phyloP scores from a whole-genome alignment of 2,329 filamentous ascomycete species.

The Cyclaneusma minus region DNA sequence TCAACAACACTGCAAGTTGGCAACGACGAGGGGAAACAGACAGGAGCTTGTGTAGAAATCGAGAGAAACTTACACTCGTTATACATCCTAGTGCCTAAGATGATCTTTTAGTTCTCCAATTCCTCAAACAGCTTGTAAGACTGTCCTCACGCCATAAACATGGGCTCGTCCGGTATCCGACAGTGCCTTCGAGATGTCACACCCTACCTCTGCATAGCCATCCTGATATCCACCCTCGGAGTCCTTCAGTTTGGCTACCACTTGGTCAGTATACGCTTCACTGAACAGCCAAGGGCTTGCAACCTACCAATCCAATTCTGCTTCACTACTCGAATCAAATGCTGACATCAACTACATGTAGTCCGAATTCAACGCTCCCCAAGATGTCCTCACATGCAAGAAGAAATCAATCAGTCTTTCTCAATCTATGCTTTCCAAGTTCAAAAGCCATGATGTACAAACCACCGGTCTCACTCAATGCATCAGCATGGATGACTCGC shows the following conservation, averaged over 20 bases:
- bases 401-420: conserved; percentile 33
- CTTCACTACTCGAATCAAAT: background rate
- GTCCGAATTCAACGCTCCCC: conserved; percentile 90
- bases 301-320: conserved; percentile 1
- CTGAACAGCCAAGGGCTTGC: conserved; percentile 5
- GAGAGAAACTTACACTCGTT: no score
- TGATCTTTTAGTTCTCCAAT: no score
- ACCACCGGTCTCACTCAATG: conserved; percentile 48
- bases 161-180: conserved; percentile 16
- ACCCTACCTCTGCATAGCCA: conserved; percentile 60
- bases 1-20: no score
- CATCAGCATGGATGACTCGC: conserved; percentile 69
- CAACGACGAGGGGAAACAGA: no score
- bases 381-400: conserved; percentile 83
- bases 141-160: no score
- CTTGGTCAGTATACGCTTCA: conserved; percentile 47
- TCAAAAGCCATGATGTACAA: conserved; percentile 12
- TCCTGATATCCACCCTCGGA: conserved; percentile 66
- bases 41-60: no score
- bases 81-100: no score
- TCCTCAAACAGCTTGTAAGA: no score
- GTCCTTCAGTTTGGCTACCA: conserved; percentile 93
- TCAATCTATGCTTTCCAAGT: conserved; percentile 9
- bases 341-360: conserved; percentile 19
- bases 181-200: conserved; percentile 33